phyloP scores from a whole-genome alignment of 1,284 basidiomycete species.

The Coniferiporia weirii region DNA sequence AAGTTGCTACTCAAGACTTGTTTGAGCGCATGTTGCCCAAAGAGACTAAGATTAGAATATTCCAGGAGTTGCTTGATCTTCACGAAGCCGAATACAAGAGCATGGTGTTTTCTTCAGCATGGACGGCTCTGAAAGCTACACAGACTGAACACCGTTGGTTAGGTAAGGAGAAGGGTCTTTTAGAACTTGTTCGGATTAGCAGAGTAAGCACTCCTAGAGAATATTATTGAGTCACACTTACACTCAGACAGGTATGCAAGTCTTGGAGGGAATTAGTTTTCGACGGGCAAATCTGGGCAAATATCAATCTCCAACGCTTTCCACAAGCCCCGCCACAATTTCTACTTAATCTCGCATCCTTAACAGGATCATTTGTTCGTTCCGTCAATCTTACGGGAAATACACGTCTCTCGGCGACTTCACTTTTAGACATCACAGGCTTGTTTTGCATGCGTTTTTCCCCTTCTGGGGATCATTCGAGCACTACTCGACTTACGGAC shows the following conservation, averaged over 20 bases:
- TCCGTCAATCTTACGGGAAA: conserved; percentile 66
- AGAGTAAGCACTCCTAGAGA: conserved; percentile 50
- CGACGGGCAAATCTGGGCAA: conserved; percentile 84
- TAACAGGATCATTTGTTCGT: conserved; percentile 63
- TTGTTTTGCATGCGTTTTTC: conserved; percentile 41
- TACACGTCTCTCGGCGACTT: conserved; percentile 43
- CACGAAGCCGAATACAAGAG: conserved; percentile 51
- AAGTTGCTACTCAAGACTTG: conserved; percentile 29
- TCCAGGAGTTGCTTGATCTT: conserved; percentile 47
- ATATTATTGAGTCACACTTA: conserved; percentile 20
- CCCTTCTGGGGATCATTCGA: conserved; percentile 33
- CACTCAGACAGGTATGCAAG: conserved; percentile 65
- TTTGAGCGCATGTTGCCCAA: conserved; percentile 68
- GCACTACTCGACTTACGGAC: conserved; percentile 53
- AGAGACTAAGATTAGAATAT: conserved; percentile 67
- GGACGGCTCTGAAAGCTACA: conserved; percentile 54
- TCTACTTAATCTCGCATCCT: conserved; percentile 44
- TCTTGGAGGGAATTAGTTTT: conserved; percentile 74
- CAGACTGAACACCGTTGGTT: conserved; percentile 61
- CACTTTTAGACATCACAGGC: conserved; percentile 47
- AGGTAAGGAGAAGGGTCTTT: conserved; percentile 63
- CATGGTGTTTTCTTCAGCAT: conserved; percentile 37
- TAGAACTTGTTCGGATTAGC: conserved; percentile 75
- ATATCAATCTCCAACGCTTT: conserved; percentile 58
- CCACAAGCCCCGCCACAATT: conserved; percentile 47